phyloP scores from a whole-genome alignment of 78 protist genomes.

The Speleostelium caveatum region DNA sequence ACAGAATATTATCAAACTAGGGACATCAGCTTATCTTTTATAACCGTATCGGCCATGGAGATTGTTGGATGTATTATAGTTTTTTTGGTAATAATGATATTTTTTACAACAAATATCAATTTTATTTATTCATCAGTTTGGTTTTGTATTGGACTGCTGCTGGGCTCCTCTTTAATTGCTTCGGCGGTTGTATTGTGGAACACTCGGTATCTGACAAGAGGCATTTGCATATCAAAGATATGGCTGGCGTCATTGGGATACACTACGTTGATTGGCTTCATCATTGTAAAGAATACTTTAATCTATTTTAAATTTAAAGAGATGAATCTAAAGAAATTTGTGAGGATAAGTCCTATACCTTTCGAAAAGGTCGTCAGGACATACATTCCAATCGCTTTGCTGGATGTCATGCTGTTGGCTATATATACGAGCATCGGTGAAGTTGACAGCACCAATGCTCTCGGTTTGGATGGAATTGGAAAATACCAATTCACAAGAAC shows the following conservation, averaged over 20 bases:
- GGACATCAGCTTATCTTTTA: conserved; percentile 21
- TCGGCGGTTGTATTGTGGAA: conserved; percentile 33
- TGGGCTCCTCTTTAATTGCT: conserved; percentile 40
- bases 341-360: conserved; percentile 47
- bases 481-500: conserved; percentile 65
- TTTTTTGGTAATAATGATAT: background rate
- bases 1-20: conserved; percentile 32
- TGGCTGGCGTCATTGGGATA: conserved; percentile 73
- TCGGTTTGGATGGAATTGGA: conserved; percentile 73
- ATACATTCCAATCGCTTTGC: conserved; percentile 3
- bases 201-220: background rate
- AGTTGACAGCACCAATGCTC: background rate
- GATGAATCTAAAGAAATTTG: background rate
- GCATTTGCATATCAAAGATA: conserved; percentile 23
- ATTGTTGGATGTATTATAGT: conserved; percentile 15
- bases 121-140: conserved; percentile 39
- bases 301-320: conserved; percentile 41
- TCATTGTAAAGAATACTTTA: conserved; percentile 44
- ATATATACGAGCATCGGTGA: conserved; percentile 45
- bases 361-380: background rate
- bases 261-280: conserved; percentile 50
- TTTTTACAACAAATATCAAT: conserved; percentile 13
- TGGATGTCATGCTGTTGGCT: conserved; percentile 17
- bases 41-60: conserved; percentile 21
- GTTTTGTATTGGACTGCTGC: conserved; percentile 19